Evolutionary conservation across 768 basidiomycete genomes (phyloP), one percentile per base, ranked within the genome.

Genomic region (Agrocybe pediades): DNA sequence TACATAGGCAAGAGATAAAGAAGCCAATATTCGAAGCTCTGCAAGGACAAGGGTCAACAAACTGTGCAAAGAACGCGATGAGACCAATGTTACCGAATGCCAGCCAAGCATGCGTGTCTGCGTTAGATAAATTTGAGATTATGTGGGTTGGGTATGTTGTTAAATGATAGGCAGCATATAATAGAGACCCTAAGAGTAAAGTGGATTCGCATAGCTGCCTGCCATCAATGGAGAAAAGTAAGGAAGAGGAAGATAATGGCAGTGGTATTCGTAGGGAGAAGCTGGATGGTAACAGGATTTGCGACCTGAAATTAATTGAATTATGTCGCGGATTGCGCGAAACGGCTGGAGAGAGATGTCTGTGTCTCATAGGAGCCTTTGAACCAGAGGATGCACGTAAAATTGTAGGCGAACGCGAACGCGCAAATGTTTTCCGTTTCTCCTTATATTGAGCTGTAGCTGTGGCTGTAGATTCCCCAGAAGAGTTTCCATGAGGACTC

Each of bases 351-450:
- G 77, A 84, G 20, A 71, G 54, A 56, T 73, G 69, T 57, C 71
- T 60, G 49, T 68, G 36, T 13, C 41, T 4, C 13, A 36, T 64
- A 11, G 62, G 65, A 13, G 70, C 67, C 36, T 77, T 79, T 7
- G 71, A 59, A 44, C 68, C 61, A 42, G 63, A 64, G 21, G 65
- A 65, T 3, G 65, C 61, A 39, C 73, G 71, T 13, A 57, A 54
- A 13, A 82, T 65, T 9, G 75, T 80, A 39, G 89, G 88, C 1
- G 89, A 90, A 19, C 83, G 82, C 6, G 89, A 90, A n/a, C 88
- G 85, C 30, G 87, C 83, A 61, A 90, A 88, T 1, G 82, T 66
- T 44, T 71, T 70, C 47, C 78, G 75, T 46, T 66, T 73, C 39
- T 65, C 72, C 45, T 63, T 60, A 20, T 44, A 16, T 26, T 46